Percentiles rank a stretch among this genome's conserved stretches.
phyloP scores from a whole-genome alignment of 164 flowering plant species.

The Magnolia changhungtana region DNA sequence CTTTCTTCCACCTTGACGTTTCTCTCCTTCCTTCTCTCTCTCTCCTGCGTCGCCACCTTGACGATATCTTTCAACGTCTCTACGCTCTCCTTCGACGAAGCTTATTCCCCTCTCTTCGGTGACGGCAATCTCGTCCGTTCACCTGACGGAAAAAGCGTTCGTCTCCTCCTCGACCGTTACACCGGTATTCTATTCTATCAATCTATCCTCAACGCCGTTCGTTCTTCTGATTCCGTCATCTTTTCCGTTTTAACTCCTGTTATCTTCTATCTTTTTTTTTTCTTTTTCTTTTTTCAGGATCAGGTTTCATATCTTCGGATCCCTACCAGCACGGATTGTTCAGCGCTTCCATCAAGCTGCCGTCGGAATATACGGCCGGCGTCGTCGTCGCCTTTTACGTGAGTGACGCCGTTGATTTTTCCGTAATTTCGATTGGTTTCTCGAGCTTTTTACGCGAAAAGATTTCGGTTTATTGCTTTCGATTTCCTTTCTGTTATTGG shows the following conservation, averaged over 20 bases:
- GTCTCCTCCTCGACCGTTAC: conserved; percentile 19
- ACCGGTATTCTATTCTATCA: conserved; percentile 3
- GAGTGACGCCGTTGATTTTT: conserved; percentile 20
- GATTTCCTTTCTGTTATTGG: no score
- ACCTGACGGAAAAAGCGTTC: conserved; percentile 30
- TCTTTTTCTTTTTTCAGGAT: conserved; percentile 39
- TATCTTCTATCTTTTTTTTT: not conserved
- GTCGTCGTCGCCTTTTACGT: conserved; percentile 92
- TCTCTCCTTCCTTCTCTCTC: conserved; percentile 4
- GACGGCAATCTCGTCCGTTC: conserved; percentile 57
- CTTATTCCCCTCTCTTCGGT: conserved; percentile 61
- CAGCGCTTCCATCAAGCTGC: conserved; percentile 86
- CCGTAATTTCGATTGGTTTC: not conserved
- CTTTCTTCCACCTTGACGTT: not conserved
- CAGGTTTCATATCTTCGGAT: conserved; percentile 79
- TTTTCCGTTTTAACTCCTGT: not conserved
- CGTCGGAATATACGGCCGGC: conserved; percentile 76
- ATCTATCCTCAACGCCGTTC: not conserved
- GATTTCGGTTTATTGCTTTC: not conserved
- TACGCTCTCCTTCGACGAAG: conserved; percentile 50
- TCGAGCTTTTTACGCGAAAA: not conserved
- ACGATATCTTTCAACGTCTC: conserved; percentile 13
- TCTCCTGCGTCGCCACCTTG: not conserved
- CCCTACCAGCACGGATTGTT: conserved; percentile 74
- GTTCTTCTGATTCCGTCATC: not conserved